Evolutionary conservation across 352 stramenopile genomes (phyloP).

Genomic region (Pythium utonaiense): DNA sequence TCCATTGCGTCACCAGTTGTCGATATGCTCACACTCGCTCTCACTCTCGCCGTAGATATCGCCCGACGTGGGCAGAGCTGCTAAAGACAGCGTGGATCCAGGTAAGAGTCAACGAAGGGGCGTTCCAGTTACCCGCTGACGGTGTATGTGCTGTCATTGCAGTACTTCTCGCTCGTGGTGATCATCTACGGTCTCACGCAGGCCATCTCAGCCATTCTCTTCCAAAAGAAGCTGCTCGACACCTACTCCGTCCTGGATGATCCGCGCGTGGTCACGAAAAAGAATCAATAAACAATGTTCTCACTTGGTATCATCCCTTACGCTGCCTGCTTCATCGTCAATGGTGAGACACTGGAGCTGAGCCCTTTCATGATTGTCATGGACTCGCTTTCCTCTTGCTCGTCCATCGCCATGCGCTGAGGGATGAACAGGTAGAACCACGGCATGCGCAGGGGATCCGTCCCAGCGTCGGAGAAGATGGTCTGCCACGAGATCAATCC

Average conservation of each 20-base stretch:
- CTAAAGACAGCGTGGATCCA: conserved; percentile 70
- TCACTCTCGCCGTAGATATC: conserved; percentile 35
- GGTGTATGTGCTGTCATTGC: background rate
- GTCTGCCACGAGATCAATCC: conserved; percentile 76
- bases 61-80: conserved; percentile 51
- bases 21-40: background rate
- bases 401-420: conserved; percentile 54
- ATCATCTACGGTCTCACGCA: conserved; percentile 22
- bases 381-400: conserved; percentile 20
- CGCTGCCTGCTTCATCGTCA: background rate
- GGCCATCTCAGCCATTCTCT: conserved; percentile 12
- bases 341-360: background rate
- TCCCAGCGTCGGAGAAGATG: conserved; percentile 55
- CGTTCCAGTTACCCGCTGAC: no score
- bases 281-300: conserved; percentile 10
- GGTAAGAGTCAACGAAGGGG: conserved; percentile 27
- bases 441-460: conserved; percentile 63
- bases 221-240: conserved; percentile 20
- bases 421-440: conserved; percentile 81
- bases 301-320: background rate
- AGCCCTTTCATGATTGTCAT: background rate
- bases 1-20: background rate
- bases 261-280: conserved; percentile 13
- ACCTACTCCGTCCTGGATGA: conserved; percentile 21
- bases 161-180: conserved; percentile 23